Evolutionary conservation across 129 eudicot genomes (phyloP).

Genomic region (Pulicaria dysenterica): DNA sequence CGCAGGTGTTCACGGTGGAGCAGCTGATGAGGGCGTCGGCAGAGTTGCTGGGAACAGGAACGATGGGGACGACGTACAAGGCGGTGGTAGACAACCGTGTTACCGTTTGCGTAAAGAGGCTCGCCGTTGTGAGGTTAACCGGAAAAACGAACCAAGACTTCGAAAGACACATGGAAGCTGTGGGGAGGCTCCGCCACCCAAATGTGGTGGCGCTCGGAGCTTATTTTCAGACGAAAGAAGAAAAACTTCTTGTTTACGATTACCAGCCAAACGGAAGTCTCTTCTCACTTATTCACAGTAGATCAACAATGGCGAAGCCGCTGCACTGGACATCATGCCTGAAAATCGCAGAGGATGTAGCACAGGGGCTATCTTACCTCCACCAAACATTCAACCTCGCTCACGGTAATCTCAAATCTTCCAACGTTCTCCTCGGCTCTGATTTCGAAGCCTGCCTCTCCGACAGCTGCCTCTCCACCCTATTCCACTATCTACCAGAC

Average conservation of each 20-base stretch:
- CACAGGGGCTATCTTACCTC: constrained; percentile 82
- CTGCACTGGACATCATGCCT: constrained; percentile 95
- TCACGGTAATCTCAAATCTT: constrained; percentile 85
- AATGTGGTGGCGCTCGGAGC: constrained; percentile 79
- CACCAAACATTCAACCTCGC: constrained; percentile 84
- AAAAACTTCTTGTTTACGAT: constrained; percentile 67
- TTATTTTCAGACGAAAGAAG: constrained; percentile 71
- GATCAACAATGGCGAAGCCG: constrained; percentile 70
- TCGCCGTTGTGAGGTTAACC: constrained; percentile 49
- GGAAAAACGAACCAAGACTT: constrained; percentile 57
- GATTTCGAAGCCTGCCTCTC: constrained; percentile 87
- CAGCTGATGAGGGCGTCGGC: constrained; percentile 86
- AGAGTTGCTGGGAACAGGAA: constrained; percentile 75
- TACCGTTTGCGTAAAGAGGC: constrained; percentile 75
- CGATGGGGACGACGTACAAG: constrained; percentile 75
- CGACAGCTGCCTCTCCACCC: constrained; percentile 62
- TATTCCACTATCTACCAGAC: constrained; percentile 31
- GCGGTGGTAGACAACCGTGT: constrained; percentile 72
- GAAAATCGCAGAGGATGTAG: constrained; percentile 87
- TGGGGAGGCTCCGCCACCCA: constrained; percentile 72
- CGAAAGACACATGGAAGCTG: constrained; percentile 64
- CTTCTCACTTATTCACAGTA: constrained; percentile 78
- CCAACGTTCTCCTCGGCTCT: constrained; percentile 82
- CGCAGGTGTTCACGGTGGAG: constrained; percentile 60
- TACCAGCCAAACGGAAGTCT: constrained; percentile 86